These are phyloP conservation scores for Litchi chinensis DNA, from an alignment of 345 rosid genomes.

Conservation along the genomic window DNA sequence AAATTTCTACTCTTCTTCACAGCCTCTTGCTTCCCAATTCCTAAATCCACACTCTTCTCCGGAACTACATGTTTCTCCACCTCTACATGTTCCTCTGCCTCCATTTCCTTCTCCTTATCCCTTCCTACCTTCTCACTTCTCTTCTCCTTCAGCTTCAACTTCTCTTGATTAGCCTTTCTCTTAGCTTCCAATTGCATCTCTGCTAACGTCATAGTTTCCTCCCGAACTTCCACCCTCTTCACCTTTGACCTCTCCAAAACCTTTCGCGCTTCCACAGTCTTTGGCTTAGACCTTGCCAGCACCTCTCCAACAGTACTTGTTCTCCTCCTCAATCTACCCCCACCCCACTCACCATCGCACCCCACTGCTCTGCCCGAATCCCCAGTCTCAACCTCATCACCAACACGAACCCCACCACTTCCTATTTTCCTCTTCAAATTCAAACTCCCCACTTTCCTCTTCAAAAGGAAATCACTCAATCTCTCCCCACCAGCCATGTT, in stretches of 20 bases:
- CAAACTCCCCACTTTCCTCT: constrained; percentile 27
- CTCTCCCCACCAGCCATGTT: constrained; percentile 21
- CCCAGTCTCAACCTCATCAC: neutral
- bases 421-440: constrained; percentile 6
- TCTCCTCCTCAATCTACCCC: constrained; percentile 47
- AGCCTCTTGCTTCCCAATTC: constrained; percentile 24
- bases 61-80: constrained; percentile 16
- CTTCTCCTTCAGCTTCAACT: constrained; percentile 36
- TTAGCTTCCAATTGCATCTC: constrained; percentile 62
- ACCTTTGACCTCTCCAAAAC: constrained; percentile 13
- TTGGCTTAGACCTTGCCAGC: constrained; percentile 36
- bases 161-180: constrained; percentile 36
- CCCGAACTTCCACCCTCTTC: constrained; percentile 39
- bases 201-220: constrained; percentile 76
- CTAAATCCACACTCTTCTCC: constrained; percentile 32
- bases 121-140: constrained; percentile 25
- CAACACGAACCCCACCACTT: constrained; percentile 21
- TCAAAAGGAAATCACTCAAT: constrained; percentile 15
- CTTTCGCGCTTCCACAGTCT: constrained; percentile 22
- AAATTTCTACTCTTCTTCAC: constrained; percentile 33
- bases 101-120: constrained; percentile 28
- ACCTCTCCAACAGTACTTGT: constrained; percentile 38
- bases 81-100: constrained; percentile 21
- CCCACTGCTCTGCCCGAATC: constrained; percentile 32
- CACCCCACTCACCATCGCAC: constrained; percentile 34